Conservation (phyloP, 495 filamentous ascomycete genomes). For the Trichoderma asperelloides region DNA sequence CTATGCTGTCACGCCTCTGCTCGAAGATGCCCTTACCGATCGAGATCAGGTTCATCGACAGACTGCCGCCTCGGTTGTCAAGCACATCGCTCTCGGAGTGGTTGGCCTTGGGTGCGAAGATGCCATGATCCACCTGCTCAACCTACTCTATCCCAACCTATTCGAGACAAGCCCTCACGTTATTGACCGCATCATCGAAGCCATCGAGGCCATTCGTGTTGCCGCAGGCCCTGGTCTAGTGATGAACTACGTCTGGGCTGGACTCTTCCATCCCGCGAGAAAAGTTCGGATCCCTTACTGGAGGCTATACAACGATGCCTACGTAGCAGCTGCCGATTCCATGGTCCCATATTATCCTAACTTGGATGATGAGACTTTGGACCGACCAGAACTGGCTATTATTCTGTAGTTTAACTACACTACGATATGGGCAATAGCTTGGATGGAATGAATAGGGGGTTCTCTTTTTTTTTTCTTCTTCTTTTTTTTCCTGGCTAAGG, state of each 20-base stretch:
- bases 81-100: slow-evolving; percentile 92
- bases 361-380: slow-evolving; percentile 64
- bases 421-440: not conserved
- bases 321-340: slow-evolving; percentile 84
- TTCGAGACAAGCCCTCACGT: slow-evolving; percentile 99
- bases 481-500: too few relatives aligned
- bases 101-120: slow-evolving; percentile 98
- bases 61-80: slow-evolving; percentile 91
- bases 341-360: slow-evolving; percentile 95
- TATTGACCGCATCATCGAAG: slow-evolving; percentile 94
- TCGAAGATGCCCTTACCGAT: slow-evolving; percentile 96
- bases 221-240: slow-evolving; percentile 83
- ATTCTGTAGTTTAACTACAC: slow-evolving; percentile 49
- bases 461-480: not conserved
- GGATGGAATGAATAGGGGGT: not conserved
- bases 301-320: slow-evolving; percentile 94
- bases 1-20: slow-evolving; percentile 92
- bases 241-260: slow-evolving; percentile 97
- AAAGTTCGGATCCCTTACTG: slow-evolving; percentile 92
- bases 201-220: slow-evolving; percentile 92
- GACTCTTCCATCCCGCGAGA: slow-evolving; percentile 90
- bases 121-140: slow-evolving; percentile 95
- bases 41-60: slow-evolving; percentile 98
- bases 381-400: slow-evolving; percentile 72
- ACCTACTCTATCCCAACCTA: slow-evolving; percentile 91